A percentile compares a stretch with the other conserved stretches of the same genome.
These are phyloP conservation scores for Ascomycota sp. DNA, from an alignment of 2,329 filamentous ascomycete genomes.

Conservation along the genomic window DNA sequence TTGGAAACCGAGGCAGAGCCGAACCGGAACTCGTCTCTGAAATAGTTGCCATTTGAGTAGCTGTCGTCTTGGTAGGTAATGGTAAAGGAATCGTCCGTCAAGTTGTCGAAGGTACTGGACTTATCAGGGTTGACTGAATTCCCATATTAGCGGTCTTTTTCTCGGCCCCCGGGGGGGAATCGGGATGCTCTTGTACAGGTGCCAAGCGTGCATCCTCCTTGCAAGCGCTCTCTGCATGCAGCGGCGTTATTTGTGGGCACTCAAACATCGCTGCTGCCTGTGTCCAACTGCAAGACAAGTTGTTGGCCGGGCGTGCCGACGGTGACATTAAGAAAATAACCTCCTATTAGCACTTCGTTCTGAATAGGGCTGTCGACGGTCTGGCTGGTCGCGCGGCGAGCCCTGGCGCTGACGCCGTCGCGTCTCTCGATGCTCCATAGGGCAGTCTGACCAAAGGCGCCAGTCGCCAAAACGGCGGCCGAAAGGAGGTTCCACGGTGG, in stretches of 20 bases:
- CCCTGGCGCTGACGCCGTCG: too few relatives aligned
- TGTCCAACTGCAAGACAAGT: constrained; percentile 39
- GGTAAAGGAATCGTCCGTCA: constrained; percentile 24
- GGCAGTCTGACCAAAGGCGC: too few relatives aligned
- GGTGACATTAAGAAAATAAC: constrained; percentile 34
- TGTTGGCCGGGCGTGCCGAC: constrained; percentile 37
- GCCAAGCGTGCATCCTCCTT: constrained; percentile 19
- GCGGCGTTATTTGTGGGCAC: constrained; percentile 20
- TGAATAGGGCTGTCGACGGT: constrained; percentile 16
- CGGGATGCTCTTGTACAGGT: constrained; percentile 19
- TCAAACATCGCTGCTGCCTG: constrained; percentile 46
- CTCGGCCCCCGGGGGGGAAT: neutral
- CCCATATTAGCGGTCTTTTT: constrained; percentile 5
- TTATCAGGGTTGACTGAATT: constrained; percentile 21
- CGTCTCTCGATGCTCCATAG: too few relatives aligned
- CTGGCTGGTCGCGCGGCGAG: too few relatives aligned
- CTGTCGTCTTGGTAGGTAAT: constrained; percentile 44
- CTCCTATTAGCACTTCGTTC: constrained; percentile 23
- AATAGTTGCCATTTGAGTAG: constrained; percentile 35
- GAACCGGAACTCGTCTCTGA: constrained; percentile 34
- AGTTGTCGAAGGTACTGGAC: constrained; percentile 25
- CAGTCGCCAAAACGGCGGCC: too few relatives aligned
- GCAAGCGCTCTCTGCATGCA: constrained; percentile 15
- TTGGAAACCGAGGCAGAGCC: constrained; percentile 29
- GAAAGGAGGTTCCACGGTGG: too few relatives aligned